Evolutionary conservation across 495 filamentous ascomycete genomes (phyloP), one percentile per base, ranked within the genome.

Genomic region (Parmelia sp.): DNA sequence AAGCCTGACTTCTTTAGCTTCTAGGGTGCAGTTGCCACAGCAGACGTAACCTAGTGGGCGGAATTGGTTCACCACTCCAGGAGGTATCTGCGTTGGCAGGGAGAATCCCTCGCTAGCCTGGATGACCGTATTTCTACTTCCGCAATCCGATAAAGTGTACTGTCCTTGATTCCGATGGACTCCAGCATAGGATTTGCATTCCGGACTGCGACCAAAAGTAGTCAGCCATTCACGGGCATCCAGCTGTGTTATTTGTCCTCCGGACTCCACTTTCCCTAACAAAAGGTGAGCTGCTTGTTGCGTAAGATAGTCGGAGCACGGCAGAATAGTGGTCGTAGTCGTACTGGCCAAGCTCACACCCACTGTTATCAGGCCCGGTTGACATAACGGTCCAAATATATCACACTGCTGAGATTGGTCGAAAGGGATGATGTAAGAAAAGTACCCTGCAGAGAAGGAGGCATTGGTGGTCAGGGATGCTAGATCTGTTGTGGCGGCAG

Each of bases 311-410:
- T 14, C 29, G 27, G 49, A 53, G 49, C 49, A 53, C 19, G 49
- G 49, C 29, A 53, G 14, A 19, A 27, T 53, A 53, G 49, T 33
- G 7, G 27, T 53, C 27, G 25, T 53, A 53, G 49, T 53, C 14
- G 25, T 31, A 53, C 49, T 31, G 14, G 25, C 49, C 14, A 53
- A 53, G 49, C 49, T 53, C 15, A 53, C 49, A 31, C 49, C 49
- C 15, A 53, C 49, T 31, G 27, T 53, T 53, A 31, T 53, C 49
- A 53, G 15, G 25, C 49, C 49, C 25, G 49, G 29, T 53, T 53
- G 49, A 53, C 49, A 31, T 53, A 53, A 31, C 8, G 49, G 49
- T 31, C 49, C 49, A 53, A 53, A 31, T 53, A 53, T 53, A 53
- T 53, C 27, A 53, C 27, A 53, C 15, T 29, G 49, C 19, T 53